Conservation (phyloP, 345 rosid species). For the Kandelia obovata region DNA sequence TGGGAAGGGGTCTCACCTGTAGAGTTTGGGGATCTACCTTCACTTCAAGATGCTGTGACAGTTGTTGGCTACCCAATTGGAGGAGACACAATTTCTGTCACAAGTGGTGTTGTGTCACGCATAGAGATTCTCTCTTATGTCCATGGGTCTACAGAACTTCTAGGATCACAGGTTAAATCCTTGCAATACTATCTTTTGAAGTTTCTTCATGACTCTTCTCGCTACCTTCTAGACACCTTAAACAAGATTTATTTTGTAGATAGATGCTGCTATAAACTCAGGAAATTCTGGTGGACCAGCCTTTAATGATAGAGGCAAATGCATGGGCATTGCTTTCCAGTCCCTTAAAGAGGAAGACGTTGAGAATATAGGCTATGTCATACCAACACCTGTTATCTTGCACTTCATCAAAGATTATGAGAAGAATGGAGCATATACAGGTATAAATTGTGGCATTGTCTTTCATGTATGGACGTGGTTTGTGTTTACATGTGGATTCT, state of each 20-base stretch:
- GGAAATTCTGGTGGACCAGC: constrained; percentile 99
- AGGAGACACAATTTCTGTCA: constrained; percentile 93
- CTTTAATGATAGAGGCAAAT: constrained; percentile 78
- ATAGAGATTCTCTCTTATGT: constrained; percentile 90
- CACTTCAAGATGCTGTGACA: constrained; percentile 95
- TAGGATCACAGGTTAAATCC: constrained; percentile 70
- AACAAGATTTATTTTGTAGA: constrained; percentile 38
- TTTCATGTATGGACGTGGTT: not conserved
- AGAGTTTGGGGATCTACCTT: constrained; percentile 89
- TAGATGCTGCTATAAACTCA: constrained; percentile 95
- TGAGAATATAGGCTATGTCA: constrained; percentile 92
- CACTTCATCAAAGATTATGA: constrained; percentile 93
- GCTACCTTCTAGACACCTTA: not conserved
- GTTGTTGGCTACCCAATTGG: constrained; percentile 97
- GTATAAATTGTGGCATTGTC: constrained; percentile 24
- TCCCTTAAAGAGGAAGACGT: constrained; percentile 90
- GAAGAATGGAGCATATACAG: constrained; percentile 82
- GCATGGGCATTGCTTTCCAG: constrained; percentile 97
- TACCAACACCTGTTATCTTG: constrained; percentile 89
- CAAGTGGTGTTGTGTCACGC: constrained; percentile 93
- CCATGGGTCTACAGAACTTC: constrained; percentile 90
- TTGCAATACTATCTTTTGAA: not conserved
- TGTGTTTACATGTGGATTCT: not conserved
- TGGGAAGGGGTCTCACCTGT: constrained; percentile 90
- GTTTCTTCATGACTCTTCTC: not conserved